Evolutionary conservation across 106 monocot genomes (phyloP).

Genomic region (Dioscorea zingiberensis): DNA sequence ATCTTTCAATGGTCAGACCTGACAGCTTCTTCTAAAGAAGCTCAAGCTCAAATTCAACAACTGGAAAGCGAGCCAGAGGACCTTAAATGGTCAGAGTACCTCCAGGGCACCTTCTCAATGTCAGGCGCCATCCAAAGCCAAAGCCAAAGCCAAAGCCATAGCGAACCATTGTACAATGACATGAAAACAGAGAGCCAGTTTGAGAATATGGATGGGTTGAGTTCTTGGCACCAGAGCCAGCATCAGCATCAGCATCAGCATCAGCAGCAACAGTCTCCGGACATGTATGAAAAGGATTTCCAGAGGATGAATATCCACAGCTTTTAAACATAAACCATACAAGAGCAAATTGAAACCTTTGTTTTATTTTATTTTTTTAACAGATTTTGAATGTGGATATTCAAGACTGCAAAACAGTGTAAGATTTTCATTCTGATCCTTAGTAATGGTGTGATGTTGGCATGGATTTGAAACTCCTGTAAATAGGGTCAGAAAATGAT

Average conservation of each 20-base stretch:
- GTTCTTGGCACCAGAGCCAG: constrained; percentile 36
- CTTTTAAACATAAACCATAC: constrained; percentile 38
- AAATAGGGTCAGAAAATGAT: too few species aligned
- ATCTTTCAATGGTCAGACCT: constrained; percentile 52
- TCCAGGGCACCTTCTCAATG: constrained; percentile 38
- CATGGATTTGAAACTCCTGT: too few species aligned
- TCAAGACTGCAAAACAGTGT: too few species aligned
- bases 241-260: too few species aligned
- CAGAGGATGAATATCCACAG: constrained; percentile 49
- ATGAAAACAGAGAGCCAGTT: constrained; percentile 48
- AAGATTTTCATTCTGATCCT: too few species aligned
- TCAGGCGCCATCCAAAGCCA: constrained; percentile 21
- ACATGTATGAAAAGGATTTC: constrained; percentile 63
- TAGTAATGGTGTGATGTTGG: too few species aligned
- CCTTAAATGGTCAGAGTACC: constrained; percentile 79
- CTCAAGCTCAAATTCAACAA: constrained; percentile 6
- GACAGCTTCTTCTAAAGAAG: constrained; percentile 30
- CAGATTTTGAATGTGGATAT: too few species aligned
- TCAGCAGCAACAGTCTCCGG: constrained; percentile 26
- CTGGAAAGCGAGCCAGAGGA: constrained; percentile 46
- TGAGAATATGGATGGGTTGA: constrained; percentile 19
- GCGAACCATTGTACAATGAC: constrained; percentile 13
- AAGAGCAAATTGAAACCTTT: too few species aligned
- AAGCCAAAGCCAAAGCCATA: too few species aligned
- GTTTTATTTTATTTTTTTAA: too few species aligned